Base-by-base conservation (phyloP, 495 filamentous ascomycete species). In the Emericellopsis terricola region DNA sequence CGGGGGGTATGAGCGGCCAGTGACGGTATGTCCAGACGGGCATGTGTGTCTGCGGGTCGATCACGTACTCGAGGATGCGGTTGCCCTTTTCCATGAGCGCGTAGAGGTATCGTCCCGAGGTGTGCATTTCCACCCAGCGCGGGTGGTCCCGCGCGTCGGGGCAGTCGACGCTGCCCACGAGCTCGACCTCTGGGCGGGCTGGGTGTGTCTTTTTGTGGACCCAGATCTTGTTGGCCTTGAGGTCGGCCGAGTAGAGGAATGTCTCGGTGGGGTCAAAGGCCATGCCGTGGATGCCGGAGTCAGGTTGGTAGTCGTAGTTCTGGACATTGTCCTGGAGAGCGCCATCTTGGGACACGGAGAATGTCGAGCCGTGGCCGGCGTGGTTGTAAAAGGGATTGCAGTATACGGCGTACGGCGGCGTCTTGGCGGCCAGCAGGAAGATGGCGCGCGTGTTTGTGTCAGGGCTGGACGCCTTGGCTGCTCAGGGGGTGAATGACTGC, bases 21-120 rank as follows among this genome's bases (percentile, higher is more conserved):
- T 68, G 69, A 44, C 76, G 69, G 46, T 78, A 69, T 13, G 80
- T 85, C 53, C 80, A 85, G n/a, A 81, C 70, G n/a, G 81, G 81
- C 52, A 75, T 56, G 53, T 78, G 78, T 6, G 74, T 81, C 30
- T 60, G 56, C 46, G 73, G 68, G 52, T 85, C 78, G 51, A 86
- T 75, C 40, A 81, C 68, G 51, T 89, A 89, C 38, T 80, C 76
- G 43, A 65, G 78, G 34, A 89, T 52, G 34, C 72, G 65, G 55
- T 89, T 89, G 36, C 80, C 81, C 14, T 76, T 75, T 55, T 89
- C 81, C 79, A 85, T 89, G 36, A 89, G 64, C 9, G 68, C 80
- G 52, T 86, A 89, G 23, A 89, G 55, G 54, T 84, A 82, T 40
- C 74, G 69, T 32, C 77, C 78, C 21, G 64, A 66, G 3, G 73